These are phyloP conservation scores for Bipolaris sorokiniana DNA, from an alignment of 2,329 filamentous ascomycete species.

Conservation along the genomic window DNA sequence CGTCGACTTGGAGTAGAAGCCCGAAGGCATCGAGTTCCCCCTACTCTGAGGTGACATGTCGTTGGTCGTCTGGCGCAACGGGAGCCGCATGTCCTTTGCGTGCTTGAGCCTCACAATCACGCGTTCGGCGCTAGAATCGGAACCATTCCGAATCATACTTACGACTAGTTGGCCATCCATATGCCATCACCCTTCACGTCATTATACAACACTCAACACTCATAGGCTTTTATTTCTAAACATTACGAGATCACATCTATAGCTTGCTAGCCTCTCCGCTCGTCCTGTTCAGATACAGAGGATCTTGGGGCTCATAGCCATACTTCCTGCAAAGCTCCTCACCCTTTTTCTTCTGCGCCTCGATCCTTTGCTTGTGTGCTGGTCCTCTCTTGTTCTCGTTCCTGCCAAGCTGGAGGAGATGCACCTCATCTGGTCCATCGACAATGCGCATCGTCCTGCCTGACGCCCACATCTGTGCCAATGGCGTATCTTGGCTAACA, in stretches of 20 bases:
- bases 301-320: constrained; percentile 53
- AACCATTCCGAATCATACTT: constrained; percentile 1
- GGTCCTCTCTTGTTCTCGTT: constrained; percentile 77
- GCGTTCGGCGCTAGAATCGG: constrained; percentile 14
- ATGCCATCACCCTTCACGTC: not conserved
- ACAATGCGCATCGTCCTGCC: constrained; percentile 84
- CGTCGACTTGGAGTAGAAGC: constrained; percentile 55
- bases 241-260: constrained; percentile 28
- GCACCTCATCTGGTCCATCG: constrained; percentile 96
- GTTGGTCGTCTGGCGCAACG: constrained; percentile 16
- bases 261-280: constrained; percentile 51
- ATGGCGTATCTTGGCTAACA: constrained; percentile 90
- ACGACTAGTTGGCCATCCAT: not conserved
- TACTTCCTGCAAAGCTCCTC: constrained; percentile 70
- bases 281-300: constrained; percentile 51
- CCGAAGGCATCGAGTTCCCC: constrained; percentile 48
- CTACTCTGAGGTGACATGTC: constrained; percentile 54
- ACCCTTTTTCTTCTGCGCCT: constrained; percentile 68
- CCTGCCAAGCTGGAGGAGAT: constrained; percentile 72
- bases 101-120: constrained; percentile 22
- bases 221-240: not conserved
- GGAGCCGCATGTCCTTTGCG: constrained; percentile 21
- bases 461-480: constrained; percentile 76
- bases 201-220: not conserved
- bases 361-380: constrained; percentile 66